Percentiles rank a stretch among this genome's conserved stretches.
Conservation (phyloP, 441 rosid species). For the Jatropha podagrica region DNA sequence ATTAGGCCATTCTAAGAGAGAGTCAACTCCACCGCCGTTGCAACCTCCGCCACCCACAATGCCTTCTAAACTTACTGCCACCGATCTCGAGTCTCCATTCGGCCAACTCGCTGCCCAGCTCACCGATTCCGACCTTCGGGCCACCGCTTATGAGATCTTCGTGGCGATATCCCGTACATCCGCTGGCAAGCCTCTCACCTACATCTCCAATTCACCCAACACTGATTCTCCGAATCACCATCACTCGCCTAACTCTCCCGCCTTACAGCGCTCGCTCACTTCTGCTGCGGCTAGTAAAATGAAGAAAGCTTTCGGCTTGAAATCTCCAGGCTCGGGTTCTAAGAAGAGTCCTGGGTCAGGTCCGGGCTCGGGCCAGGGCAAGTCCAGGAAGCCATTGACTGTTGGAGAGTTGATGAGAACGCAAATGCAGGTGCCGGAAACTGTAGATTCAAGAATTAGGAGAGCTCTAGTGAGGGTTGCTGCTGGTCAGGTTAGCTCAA, state of each 20-base stretch:
- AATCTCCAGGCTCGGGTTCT: conserved; percentile 63
- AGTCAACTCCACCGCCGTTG: conserved; percentile 39
- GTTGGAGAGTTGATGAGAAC: conserved; percentile 91
- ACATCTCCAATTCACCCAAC: conserved; percentile 28
- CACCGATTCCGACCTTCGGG: conserved; percentile 74
- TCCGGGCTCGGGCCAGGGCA: conserved; percentile 56
- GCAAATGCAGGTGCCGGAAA: conserved; percentile 83
- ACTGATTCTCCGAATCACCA: conserved; percentile 41
- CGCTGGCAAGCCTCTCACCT: conserved; percentile 65
- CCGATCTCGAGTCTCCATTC: conserved; percentile 68
- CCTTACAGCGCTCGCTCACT: conserved; percentile 75
- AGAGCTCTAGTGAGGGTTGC: conserved; percentile 82
- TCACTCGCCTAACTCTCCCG: conserved; percentile 39
- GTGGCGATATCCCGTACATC: conserved; percentile 80
- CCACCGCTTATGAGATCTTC: conserved; percentile 91
- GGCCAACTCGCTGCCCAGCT: conserved; percentile 71
- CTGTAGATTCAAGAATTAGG: conserved; percentile 79
- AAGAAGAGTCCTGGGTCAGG: conserved; percentile 66
- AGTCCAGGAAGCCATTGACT: conserved; percentile 60
- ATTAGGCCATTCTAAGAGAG: conserved; percentile 79
- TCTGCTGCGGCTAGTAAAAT: conserved; percentile 89
- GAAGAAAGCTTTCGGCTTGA: conserved; percentile 95
- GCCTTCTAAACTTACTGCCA: conserved; percentile 31
- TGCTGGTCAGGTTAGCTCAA: conserved; percentile 70
- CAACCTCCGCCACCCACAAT: conserved; percentile 31